These are phyloP conservation scores for Cladosporium sp. DNA, from an alignment of 2,329 filamentous ascomycete species.

Conservation along the genomic window DNA sequence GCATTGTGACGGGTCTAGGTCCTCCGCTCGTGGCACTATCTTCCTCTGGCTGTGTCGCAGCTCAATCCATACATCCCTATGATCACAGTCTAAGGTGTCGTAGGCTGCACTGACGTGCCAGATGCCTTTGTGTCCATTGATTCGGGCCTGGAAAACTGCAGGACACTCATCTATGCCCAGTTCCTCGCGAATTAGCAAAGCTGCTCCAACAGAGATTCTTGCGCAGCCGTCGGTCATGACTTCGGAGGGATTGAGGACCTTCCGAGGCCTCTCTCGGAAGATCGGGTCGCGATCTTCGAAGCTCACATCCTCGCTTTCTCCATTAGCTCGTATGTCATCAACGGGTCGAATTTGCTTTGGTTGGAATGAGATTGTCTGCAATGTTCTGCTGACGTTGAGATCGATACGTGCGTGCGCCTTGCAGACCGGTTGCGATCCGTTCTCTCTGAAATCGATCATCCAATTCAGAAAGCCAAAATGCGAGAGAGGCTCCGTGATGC, in stretches of 20 bases:
- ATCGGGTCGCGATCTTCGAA: constrained; percentile 31
- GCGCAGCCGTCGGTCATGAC: constrained; percentile 54
- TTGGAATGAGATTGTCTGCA: constrained; percentile 31
- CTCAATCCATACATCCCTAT: constrained; percentile 55
- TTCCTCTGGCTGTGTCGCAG: constrained; percentile 62
- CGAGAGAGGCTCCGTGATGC: constrained; percentile 12
- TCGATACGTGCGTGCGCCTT: constrained; percentile 40
- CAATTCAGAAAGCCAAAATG: constrained; percentile 33
- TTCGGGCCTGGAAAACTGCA: constrained; percentile 61
- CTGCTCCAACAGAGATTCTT: constrained; percentile 56
- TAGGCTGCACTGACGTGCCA: constrained; percentile 57
- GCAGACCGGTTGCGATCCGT: constrained; percentile 32
- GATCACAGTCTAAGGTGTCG: constrained; percentile 35
- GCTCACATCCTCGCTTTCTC: constrained; percentile 26
- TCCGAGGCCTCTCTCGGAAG: background rate
- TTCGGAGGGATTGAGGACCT: constrained; percentile 2
- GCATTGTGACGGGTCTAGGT: background rate
- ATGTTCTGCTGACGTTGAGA: constrained; percentile 37
- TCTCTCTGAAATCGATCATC: constrained; percentile 33
- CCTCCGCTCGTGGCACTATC: constrained; percentile 40
- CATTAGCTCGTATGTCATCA: constrained; percentile 28
- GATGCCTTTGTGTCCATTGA: constrained; percentile 69
- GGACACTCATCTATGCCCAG: constrained; percentile 53
- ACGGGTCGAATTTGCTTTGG: constrained; percentile 31
- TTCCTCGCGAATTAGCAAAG: constrained; percentile 44